Evolutionary conservation across 139 green algal species (phyloP).

Genomic region (Coccomyxa sp.): DNA sequence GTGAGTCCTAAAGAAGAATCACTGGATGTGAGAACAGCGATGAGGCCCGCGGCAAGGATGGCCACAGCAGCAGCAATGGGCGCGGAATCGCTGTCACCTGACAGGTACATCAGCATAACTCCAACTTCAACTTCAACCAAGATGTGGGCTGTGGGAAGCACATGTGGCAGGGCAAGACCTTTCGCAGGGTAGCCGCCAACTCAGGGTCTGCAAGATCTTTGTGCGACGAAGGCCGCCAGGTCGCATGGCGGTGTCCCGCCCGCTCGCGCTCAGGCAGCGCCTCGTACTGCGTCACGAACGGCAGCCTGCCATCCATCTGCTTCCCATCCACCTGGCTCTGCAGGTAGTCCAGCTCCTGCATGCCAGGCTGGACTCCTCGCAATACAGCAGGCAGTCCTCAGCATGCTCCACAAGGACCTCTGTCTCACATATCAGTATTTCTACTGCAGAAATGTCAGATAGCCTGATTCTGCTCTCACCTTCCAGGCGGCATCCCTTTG

Average conservation of each 20-base stretch:
- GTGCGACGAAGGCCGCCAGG: conserved; percentile 23
- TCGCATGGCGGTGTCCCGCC: conserved; percentile 28
- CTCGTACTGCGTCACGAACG: neutral
- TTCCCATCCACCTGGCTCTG: conserved; percentile 3
- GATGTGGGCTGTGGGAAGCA: neutral
- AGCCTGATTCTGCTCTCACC: neutral
- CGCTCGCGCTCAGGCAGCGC: neutral
- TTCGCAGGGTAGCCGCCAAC: conserved; percentile 34
- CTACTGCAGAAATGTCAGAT: neutral
- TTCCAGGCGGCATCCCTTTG: neutral
- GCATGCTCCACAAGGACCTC: neutral
- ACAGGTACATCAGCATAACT: neutral
- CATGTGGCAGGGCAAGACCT: conserved; percentile 12
- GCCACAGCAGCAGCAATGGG: neutral
- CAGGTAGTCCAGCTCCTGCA: neutral
- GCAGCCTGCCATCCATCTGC: neutral
- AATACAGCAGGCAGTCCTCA: neutral
- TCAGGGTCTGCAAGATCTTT: conserved; percentile 27
- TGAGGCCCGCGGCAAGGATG: neutral
- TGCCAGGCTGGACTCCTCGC: neutral
- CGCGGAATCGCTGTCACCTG: neutral
- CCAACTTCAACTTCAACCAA: neutral
- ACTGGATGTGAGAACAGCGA: neutral
- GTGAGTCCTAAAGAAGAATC: neutral
- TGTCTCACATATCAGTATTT: neutral